Evolutionary conservation across 495 filamentous ascomycete species (phyloP).

Genomic region (Haplographium delicatum): DNA sequence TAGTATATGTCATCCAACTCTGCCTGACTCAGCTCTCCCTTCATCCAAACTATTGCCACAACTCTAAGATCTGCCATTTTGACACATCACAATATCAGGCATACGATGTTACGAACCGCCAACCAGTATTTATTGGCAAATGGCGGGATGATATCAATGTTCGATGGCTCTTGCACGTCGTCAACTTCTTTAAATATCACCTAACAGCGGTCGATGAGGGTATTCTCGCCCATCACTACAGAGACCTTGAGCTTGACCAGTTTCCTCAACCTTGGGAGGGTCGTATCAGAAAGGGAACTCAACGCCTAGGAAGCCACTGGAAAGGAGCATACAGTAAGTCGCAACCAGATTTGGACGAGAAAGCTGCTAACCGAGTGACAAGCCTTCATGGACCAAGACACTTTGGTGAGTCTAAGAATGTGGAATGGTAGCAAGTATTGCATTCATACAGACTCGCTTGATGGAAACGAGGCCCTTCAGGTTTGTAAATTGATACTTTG

Average conservation of each 20-base stretch:
- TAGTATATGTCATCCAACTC: constrained; percentile 16
- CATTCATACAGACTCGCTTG: constrained; percentile 3
- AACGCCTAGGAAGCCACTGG: constrained; percentile 19
- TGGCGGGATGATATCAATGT: constrained; percentile 15
- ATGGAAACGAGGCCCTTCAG: constrained; percentile 14
- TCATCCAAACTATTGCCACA: constrained; percentile 8
- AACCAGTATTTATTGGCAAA: constrained; percentile 19
- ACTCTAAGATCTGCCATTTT: constrained; percentile 10
- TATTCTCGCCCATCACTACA: constrained; percentile 14
- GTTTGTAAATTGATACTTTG: background rate
- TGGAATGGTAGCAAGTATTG: background rate
- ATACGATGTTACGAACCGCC: constrained; percentile 3
- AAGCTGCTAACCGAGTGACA: constrained; percentile 1
- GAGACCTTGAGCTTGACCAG: constrained; percentile 8
- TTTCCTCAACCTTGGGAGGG: constrained; percentile 20
- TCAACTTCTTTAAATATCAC: constrained; percentile 28
- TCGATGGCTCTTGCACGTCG: constrained; percentile 13
- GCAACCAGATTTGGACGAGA: background rate
- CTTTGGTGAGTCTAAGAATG: background rate
- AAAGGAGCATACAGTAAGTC: constrained; percentile 25
- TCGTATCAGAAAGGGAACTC: constrained; percentile 13
- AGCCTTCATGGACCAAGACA: constrained; percentile 10
- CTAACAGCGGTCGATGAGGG: constrained; percentile 20
- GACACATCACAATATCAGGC: constrained; percentile 16
- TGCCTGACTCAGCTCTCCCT: constrained; percentile 15